Base-by-base conservation (phyloP, 164 flowering plant genomes). In the Dillenia turbinata region DNA sequence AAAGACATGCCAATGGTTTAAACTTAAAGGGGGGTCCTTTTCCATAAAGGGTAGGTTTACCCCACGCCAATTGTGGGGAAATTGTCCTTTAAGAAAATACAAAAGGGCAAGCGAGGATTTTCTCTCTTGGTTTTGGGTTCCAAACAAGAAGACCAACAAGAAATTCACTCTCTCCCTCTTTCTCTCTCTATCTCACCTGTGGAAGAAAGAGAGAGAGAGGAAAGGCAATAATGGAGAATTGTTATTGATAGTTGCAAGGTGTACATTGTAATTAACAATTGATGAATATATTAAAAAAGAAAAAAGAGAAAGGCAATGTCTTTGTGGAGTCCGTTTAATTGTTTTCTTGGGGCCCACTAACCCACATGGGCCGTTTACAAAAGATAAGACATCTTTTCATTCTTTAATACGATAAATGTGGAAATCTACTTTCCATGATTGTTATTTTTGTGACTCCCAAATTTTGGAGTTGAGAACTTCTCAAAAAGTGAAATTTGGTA, bases 281-380 rank as follows among this genome's bases (percentile, higher is more conserved):
- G 7, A 33, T 33, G 40, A 33, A 33, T 33, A 33, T 19, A 33
- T 33, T 4, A 4, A 5, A 33, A 6, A 26, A 5, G 5, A 5
- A 26, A 5, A 26, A 6, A 33, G 7, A 4, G 40, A 54, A 62
- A 64, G 64, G 75, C 60, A 61, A 52, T 61, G 75, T 66, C 73
- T 70, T 80, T 69, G 76, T 72, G 74, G 77, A 80, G 65, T 74
- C 78, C 76, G 70, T 69, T 80, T 66, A 52, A 59, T 73, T 48
- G 71, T 72, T 74, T 66, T 67, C 68, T 49, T 57, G 69, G 84
- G 65, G 40, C 67, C 79, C 78, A 69, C 71, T 70, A 63, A 43
- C 73, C 24, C 83, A 80, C 87, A 80, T 83, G 87, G 77, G 76
- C 56, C 80, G 73, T 76, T 79, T 54, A 51, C 69, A 67, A 78